These are phyloP conservation scores for Botrytis sinoallii DNA, from an alignment of 2,329 filamentous ascomycete species.

Conservation along the genomic window DNA sequence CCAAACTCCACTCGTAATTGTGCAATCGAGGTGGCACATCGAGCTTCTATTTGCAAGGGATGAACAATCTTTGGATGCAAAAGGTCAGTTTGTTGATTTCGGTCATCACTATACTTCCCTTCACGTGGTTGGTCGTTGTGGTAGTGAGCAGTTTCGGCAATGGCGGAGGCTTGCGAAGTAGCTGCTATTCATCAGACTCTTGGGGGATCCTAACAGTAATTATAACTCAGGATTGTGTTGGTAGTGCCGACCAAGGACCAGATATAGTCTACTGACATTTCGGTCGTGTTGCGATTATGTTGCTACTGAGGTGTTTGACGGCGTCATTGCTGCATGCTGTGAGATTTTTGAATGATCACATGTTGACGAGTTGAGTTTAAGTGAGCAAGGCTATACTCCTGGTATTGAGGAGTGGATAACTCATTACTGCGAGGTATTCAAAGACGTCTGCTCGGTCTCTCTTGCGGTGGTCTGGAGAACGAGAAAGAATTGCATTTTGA, in stretches of 20 bases:
- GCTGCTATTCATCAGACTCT: neutral
- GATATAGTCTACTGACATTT: neutral
- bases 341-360: neutral
- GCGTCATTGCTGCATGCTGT: neutral
- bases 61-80: too few relatives aligned
- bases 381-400: neutral
- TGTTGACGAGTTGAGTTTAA: neutral
- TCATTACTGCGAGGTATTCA: neutral
- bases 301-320: neutral
- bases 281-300: neutral
- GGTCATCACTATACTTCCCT: neutral
- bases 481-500: neutral
- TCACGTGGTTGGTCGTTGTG: neutral
- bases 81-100: neutral
- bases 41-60: too few relatives aligned
- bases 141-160: too few relatives aligned
- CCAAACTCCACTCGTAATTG: neutral
- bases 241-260: neutral
- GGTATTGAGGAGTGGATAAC: neutral
- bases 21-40: too few relatives aligned
- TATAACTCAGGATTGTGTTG: neutral
- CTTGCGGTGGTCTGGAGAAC: neutral
- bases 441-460: neutral
- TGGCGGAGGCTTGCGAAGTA: neutral
- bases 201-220: neutral